Conservation (phyloP, 1,284 basidiomycete species). For the Vanrija humicola region DNA sequence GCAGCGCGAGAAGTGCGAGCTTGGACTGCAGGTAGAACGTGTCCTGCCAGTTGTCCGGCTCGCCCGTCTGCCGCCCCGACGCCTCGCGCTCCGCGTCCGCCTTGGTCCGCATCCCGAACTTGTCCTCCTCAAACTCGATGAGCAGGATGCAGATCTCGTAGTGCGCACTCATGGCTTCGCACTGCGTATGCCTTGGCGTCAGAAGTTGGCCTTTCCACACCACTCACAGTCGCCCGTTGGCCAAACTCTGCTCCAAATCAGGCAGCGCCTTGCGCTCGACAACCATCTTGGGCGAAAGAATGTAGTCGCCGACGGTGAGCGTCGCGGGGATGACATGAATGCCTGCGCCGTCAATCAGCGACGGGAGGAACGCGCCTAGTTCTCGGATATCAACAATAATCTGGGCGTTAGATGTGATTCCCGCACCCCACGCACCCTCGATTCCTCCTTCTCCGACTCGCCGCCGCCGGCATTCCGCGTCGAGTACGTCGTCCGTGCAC, state of each 20-base stretch:
- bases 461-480: constrained; percentile 83
- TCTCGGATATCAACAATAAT: constrained; percentile 96
- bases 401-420: constrained; percentile 48
- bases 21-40: constrained; percentile 72
- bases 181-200: constrained; percentile 78
- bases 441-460: constrained; percentile 57
- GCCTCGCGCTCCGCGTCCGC: constrained; percentile 54
- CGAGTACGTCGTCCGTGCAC: constrained; percentile 77
- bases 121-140: constrained; percentile 99
- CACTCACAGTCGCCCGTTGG: constrained; percentile 82
- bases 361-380: constrained; percentile 88
- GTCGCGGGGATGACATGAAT: constrained; percentile 84
- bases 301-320: constrained; percentile 92
- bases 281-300: constrained; percentile 90
- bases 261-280: constrained; percentile 93
- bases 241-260: constrained; percentile 88
- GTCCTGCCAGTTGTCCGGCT: constrained; percentile 36
- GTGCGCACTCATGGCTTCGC: constrained; percentile 92
- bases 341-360: constrained; percentile 77
- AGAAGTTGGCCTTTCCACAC: background rate
- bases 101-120: constrained; percentile 74
- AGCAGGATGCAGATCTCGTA: constrained; percentile 91
- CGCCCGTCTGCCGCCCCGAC: constrained; percentile 52
- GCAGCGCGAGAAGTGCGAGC: constrained; percentile 79
- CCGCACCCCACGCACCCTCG: constrained; percentile 55